phyloP scores from a whole-genome alignment of 2,329 filamentous ascomycete genomes.

The Verticillium tricorpus region DNA sequence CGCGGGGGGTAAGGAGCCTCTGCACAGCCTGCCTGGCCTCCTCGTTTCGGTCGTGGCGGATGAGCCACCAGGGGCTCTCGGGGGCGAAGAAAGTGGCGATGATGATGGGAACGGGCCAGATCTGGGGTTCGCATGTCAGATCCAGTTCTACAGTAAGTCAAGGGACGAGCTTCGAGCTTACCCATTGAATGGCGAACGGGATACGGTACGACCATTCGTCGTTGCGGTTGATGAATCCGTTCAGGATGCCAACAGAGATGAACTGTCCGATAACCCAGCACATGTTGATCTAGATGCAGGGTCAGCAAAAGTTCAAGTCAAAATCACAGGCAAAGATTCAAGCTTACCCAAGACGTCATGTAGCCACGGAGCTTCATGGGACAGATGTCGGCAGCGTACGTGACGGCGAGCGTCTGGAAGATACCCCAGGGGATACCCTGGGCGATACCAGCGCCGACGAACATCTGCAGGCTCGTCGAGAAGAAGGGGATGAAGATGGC shows the following conservation, averaged over 20 bases:
- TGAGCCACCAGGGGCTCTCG: constrained; percentile 49
- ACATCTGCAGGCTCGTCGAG: constrained; percentile 37
- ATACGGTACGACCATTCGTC: constrained; percentile 45
- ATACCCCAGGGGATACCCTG: constrained; percentile 49
- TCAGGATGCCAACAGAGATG: constrained; percentile 42
- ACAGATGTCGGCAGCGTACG: constrained; percentile 49
- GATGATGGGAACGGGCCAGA: constrained; percentile 40
- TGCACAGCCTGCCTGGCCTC: constrained; percentile 36
- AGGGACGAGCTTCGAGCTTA: constrained; percentile 40
- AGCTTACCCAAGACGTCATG: constrained; percentile 39
- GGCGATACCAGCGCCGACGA: constrained; percentile 33
- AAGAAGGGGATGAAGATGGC: constrained; percentile 54
- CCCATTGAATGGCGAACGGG: constrained; percentile 50
- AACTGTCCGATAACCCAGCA: constrained; percentile 54
- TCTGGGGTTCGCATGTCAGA: constrained; percentile 12
- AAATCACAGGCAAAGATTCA: background rate
- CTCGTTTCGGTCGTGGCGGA: constrained; percentile 36
- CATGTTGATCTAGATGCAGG: constrained; percentile 38
- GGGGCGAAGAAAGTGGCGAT: constrained; percentile 39
- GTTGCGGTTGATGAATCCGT: constrained; percentile 29
- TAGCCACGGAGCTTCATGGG: constrained; percentile 44
- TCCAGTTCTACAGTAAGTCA: background rate
- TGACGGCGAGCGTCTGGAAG: constrained; percentile 46
- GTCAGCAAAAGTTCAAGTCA: background rate
- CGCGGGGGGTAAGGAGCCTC: constrained; percentile 31